Evolutionary conservation across 1,139 yeast genomes (phyloP).

Genomic region (Hansenula anomala): DNA sequence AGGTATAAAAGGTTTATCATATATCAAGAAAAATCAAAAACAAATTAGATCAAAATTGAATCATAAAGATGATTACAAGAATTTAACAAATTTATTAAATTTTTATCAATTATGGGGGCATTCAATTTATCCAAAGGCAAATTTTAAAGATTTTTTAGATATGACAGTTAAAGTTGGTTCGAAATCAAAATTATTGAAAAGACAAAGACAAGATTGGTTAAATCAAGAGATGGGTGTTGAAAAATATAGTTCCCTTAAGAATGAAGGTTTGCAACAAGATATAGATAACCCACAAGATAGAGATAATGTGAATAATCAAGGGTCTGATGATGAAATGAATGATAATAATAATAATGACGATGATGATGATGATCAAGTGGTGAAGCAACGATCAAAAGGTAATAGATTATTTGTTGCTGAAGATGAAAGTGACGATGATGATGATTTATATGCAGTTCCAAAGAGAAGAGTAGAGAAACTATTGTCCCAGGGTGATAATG

Average conservation of each 20-base stretch:
- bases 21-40: slow-evolving; percentile 36
- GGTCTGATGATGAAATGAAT: too few species aligned
- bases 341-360: too few species aligned
- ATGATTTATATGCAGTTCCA: slow-evolving; percentile 1
- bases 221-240: slow-evolving; percentile 11
- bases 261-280: too few species aligned
- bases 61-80: slow-evolving; percentile 33
- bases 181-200: slow-evolving; percentile 5
- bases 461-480: neutral
- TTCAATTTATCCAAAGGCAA: slow-evolving; percentile 72
- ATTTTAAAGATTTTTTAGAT: slow-evolving; percentile 53
- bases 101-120: slow-evolving; percentile 88
- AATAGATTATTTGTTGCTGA: neutral
- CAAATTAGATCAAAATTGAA: slow-evolving; percentile 33
- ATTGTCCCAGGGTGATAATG: neutral
- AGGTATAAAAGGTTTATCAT: slow-evolving; percentile 43
- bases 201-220: slow-evolving; percentile 11
- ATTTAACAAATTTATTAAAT: slow-evolving; percentile 46
- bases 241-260: too few species aligned
- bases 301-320: too few species aligned
- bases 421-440: slow-evolving; percentile 1
- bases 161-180: slow-evolving; percentile 17
- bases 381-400: neutral
- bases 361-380: neutral
- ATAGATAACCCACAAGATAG: too few species aligned